Percentiles rank a stretch among this genome's conserved stretches.
These are phyloP conservation scores for Begonia fuchsioides DNA, from an alignment of 306 rosid genomes.

Conservation along the genomic window DNA sequence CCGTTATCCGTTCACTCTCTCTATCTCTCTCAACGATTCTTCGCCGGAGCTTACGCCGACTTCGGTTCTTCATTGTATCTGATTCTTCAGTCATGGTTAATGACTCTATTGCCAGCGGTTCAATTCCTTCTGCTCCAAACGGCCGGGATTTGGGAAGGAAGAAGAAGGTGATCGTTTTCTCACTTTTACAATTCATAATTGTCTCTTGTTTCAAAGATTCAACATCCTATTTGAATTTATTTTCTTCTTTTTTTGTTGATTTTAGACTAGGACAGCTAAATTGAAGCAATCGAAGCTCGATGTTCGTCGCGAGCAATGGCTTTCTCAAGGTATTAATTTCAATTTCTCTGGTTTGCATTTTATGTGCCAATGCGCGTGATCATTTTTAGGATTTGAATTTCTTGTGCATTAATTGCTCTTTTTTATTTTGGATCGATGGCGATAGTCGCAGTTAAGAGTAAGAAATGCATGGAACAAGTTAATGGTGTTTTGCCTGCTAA, in stretches of 20 bases:
- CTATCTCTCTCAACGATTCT: constrained; percentile 13
- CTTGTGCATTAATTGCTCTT: constrained; percentile 1
- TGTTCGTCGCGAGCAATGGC: constrained; percentile 98
- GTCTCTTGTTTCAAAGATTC: neutral
- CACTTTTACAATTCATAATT: neutral
- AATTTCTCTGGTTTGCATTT: neutral
- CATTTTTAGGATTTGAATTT: constrained; percentile 5
- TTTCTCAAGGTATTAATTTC: constrained; percentile 52
- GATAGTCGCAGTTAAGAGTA: constrained; percentile 52
- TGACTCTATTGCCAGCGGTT: constrained; percentile 54
- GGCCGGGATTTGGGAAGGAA: constrained; percentile 66
- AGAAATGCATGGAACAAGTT: constrained; percentile 40
- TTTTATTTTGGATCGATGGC: constrained; percentile 17
- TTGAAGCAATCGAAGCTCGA: constrained; percentile 94
- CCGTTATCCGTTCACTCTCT: constrained; percentile 30
- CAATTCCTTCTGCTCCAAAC: constrained; percentile 54
- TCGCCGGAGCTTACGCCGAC: constrained; percentile 35
- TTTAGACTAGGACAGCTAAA: constrained; percentile 87
- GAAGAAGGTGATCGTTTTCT: constrained; percentile 55
- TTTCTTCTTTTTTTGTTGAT: neutral
- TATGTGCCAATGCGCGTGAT: neutral
- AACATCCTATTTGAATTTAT: neutral
- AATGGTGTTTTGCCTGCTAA: constrained; percentile 10
- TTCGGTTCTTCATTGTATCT: constrained; percentile 18
- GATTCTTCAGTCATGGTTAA: constrained; percentile 47